Conservation (phyloP, 768 basidiomycete species). For the Tricholoma terreum region DNA sequence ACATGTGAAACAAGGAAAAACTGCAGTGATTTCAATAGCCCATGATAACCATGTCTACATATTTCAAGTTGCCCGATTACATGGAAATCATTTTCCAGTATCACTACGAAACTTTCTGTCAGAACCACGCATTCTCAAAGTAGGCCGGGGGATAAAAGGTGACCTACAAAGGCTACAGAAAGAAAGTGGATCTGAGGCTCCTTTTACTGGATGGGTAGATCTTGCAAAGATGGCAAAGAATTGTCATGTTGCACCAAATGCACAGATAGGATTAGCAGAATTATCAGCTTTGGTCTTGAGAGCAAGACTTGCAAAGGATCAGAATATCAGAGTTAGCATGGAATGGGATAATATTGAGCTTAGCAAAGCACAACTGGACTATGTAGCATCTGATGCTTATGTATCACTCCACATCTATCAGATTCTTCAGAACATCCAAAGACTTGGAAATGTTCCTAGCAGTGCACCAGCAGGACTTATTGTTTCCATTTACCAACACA, state of each 20-base stretch:
- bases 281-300: constrained; percentile 25
- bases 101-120: no score
- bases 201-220: constrained; percentile 26
- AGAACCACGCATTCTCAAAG: constrained; percentile 8
- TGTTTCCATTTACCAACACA: neutral
- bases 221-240: constrained; percentile 28
- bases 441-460: neutral
- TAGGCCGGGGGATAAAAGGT: constrained; percentile 3
- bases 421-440: constrained; percentile 7
- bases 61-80: no score
- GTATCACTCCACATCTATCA: constrained; percentile 13
- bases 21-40: no score
- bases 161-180: constrained; percentile 3
- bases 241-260: constrained; percentile 11
- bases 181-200: neutral
- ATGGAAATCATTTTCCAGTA: no score
- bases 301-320: constrained; percentile 18
- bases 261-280: constrained; percentile 26
- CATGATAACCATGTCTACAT: no score
- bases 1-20: no score
- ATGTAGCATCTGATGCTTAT: constrained; percentile 22
- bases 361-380: constrained; percentile 11
- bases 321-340: constrained; percentile 13
- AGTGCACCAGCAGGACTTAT: neutral
- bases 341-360: constrained; percentile 16